These are phyloP conservation scores for Sarocladium oryzae DNA, from an alignment of 2,329 filamentous ascomycete species.

Conservation along the genomic window DNA sequence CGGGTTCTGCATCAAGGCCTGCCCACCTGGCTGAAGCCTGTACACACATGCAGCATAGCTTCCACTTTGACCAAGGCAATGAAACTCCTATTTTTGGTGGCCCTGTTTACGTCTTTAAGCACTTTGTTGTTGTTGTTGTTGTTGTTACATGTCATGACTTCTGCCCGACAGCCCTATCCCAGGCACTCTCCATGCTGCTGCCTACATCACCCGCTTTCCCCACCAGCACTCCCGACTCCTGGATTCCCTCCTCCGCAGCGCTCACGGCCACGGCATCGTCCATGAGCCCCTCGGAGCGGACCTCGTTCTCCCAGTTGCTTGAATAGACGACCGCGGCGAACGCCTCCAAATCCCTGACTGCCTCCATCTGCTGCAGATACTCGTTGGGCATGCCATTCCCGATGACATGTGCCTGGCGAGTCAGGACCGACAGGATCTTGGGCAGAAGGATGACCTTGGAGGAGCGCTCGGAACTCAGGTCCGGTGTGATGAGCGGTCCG, in stretches of 20 bases:
- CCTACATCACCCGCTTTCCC: slow-evolving; percentile 29
- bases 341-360: slow-evolving; percentile 68
- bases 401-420: slow-evolving; percentile 83
- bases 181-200: slow-evolving; percentile 57
- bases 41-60: too few relatives aligned
- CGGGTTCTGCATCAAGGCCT: too few relatives aligned
- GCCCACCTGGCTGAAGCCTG: too few relatives aligned
- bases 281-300: slow-evolving; percentile 40
- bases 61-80: slow-evolving; percentile 5
- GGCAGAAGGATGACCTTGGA: slow-evolving; percentile 67
- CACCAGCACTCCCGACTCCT: slow-evolving; percentile 49
- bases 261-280: slow-evolving; percentile 29
- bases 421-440: slow-evolving; percentile 82
- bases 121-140: neutral
- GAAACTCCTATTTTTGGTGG: too few relatives aligned
- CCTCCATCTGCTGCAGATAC: slow-evolving; percentile 69
- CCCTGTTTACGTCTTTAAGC: too few relatives aligned
- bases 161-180: slow-evolving; percentile 51
- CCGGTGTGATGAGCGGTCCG: slow-evolving; percentile 34
- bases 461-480: slow-evolving; percentile 39
- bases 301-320: slow-evolving; percentile 71
- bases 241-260: slow-evolving; percentile 15
- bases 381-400: slow-evolving; percentile 70
- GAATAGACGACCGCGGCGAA: slow-evolving; percentile 85
- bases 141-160: slow-evolving; percentile 16